Percentiles rank a stretch among this genome's conserved stretches.
Conservation (phyloP, 306 rosid genomes). For the Echinosophora koreensis region DNA sequence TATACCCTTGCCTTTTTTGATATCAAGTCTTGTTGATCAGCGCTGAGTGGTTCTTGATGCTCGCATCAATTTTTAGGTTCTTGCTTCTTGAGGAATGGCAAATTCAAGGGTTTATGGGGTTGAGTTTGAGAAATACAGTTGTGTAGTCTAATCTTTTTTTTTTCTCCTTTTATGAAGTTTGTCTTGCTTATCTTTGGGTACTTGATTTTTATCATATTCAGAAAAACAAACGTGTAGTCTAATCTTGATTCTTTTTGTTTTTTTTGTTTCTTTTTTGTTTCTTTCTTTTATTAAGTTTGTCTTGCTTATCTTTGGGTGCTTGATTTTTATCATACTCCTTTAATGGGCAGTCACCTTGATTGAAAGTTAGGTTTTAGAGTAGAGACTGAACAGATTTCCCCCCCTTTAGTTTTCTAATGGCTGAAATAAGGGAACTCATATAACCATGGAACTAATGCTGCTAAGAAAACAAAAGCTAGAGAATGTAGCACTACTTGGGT, state of each 20-base stretch:
- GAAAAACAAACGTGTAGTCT: not conserved
- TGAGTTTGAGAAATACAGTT: slow-evolving; percentile 5
- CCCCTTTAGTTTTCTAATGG: not conserved
- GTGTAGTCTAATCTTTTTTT: slow-evolving; percentile 4
- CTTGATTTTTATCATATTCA: slow-evolving; percentile 18
- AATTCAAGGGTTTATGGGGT: slow-evolving; percentile 25
- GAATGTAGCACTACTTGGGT: slow-evolving; percentile 1
- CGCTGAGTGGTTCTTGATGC: slow-evolving; percentile 21
- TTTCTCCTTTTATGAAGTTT: slow-evolving; percentile 8
- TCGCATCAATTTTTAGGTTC: too few relatives aligned
- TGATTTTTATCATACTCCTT: slow-evolving; percentile 20
- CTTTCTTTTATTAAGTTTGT: slow-evolving; percentile 8
- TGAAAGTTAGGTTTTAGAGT: slow-evolving; percentile 12
- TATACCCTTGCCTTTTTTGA: slow-evolving; percentile 3
- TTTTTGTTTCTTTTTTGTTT: too few relatives aligned
- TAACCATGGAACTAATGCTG: not conserved
- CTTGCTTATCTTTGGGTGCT: slow-evolving; percentile 35
- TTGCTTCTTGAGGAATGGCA: slow-evolving; percentile 34
- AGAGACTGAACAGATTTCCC: not conserved
- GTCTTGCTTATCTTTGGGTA: slow-evolving; percentile 33
- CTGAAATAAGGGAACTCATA: slow-evolving; percentile 35
- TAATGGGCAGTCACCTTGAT: not conserved
- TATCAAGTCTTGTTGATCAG: slow-evolving; percentile 13
- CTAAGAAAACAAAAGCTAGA: slow-evolving; percentile 12
- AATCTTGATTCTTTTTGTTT: slow-evolving; percentile 1